phyloP scores from a whole-genome alignment of 2,329 filamentous ascomycete species.

The Nothomitra cinnamomea region DNA sequence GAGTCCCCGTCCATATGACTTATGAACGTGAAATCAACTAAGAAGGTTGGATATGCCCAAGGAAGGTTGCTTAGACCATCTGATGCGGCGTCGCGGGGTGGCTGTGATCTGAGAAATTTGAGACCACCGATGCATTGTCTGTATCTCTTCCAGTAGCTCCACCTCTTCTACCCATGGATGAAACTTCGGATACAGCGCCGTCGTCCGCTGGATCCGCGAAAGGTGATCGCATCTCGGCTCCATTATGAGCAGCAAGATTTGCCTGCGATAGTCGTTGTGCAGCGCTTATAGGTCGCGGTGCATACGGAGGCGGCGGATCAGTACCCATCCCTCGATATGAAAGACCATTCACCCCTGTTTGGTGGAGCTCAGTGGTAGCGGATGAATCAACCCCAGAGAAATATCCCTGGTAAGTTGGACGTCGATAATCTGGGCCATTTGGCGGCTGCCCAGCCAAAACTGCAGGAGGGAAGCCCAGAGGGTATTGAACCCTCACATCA shows the following conservation, averaged over 20 bases:
- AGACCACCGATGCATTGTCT: neutral
- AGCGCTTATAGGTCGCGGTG: neutral
- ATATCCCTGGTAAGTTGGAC: neutral
- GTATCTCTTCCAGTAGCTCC: neutral
- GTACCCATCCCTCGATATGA: neutral
- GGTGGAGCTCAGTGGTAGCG: neutral
- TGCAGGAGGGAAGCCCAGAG: slow-evolving; percentile 26
- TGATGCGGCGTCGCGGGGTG: neutral
- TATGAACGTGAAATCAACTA: too few relatives aligned
- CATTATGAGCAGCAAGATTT: neutral
- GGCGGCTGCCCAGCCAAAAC: slow-evolving; percentile 14
- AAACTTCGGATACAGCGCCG: slow-evolving; percentile 1
- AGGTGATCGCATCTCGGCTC: neutral
- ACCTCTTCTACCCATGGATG: neutral
- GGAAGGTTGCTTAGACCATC: neutral
- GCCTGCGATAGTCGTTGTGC: neutral
- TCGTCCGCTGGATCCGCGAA: slow-evolving; percentile 2
- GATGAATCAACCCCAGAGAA: slow-evolving; percentile 4
- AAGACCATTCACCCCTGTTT: neutral
- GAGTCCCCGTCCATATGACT: too few relatives aligned
- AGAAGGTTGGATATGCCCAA: too few relatives aligned
- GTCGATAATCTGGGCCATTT: neutral
- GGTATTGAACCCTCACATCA: slow-evolving; percentile 21
- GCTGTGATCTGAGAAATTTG: neutral
- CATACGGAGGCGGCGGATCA: slow-evolving; percentile 5